Evolutionary conservation across 495 filamentous ascomycete species (phyloP).

Genomic region (Lepraria neglecta): DNA sequence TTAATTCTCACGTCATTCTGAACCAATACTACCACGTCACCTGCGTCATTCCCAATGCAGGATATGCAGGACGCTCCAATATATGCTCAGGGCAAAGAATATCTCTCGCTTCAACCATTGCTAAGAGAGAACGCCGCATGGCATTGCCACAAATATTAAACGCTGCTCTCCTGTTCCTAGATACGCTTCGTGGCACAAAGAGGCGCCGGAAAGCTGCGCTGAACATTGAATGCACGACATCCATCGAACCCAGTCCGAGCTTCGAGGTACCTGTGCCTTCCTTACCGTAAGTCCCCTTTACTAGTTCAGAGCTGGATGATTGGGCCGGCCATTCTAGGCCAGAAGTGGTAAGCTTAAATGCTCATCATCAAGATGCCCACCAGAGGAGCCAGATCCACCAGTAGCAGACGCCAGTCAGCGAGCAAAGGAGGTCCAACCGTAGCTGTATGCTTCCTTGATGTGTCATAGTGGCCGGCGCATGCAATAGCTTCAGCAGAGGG

Average conservation of each 20-base stretch:
- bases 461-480: slow-evolving; percentile 9
- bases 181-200: slow-evolving; percentile 1
- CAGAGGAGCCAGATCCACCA: slow-evolving; percentile 2
- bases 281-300: slow-evolving; percentile 5
- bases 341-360: slow-evolving; percentile 12
- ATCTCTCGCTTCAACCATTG: neutral
- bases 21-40: neutral
- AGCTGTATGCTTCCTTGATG: neutral
- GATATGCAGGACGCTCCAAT: slow-evolving; percentile 1
- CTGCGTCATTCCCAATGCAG: no score
- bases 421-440: slow-evolving; percentile 8
- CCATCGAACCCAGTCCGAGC: slow-evolving; percentile 11
- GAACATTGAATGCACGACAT: slow-evolving; percentile 8
- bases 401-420: neutral
- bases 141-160: neutral
- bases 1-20: neutral
- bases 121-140: neutral
- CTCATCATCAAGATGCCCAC: slow-evolving; percentile 11
- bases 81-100: neutral
- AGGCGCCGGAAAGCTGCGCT: slow-evolving; percentile 8
- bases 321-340: slow-evolving; percentile 5
- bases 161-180: neutral
- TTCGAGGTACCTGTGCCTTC: slow-evolving; percentile 10
- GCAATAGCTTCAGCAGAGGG: neutral
- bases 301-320: slow-evolving; percentile 6